Evolutionary conservation across 1,284 basidiomycete species (phyloP), one percentile per base, ranked within the genome.

Genomic region (Prillingera fragicola): DNA sequence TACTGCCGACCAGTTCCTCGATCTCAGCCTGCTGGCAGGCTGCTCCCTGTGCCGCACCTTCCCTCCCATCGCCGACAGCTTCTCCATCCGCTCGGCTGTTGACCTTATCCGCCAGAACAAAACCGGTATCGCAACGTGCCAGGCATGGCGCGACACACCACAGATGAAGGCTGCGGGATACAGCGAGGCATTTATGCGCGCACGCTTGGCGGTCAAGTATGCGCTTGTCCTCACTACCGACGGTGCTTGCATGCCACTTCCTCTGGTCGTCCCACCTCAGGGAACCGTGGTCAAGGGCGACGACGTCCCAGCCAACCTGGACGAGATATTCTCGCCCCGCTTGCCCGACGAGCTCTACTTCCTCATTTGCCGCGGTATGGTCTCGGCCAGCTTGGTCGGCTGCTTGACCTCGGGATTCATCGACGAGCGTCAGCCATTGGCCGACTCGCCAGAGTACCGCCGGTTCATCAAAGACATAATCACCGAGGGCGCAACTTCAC

Each of bases 301-400:
- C 19, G 94, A 97, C 58, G 82, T 98, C 27, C 94, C 94, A 1
- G 70, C 75, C 33, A 94, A 98, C 72, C 75, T 99, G 28, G 87
- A 95, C 65, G 91, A 96, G 41, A 85, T 98, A 54, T 98, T 97
- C 73, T 95, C 91, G 3, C 78, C 87, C 66, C 84, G 90, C 27
- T 77, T 99, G 14, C 94, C 95, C 0, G 94, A 98, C 71, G 92
- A 98, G 67, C 78, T 97, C 46, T 97, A 94, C 74, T 94, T 85
- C 71, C 94, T 96, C 68, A 79, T 98, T 47, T 96, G 91, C 35
- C 82, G 90, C 14, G 94, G 94, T 7, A 78, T 98, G 21, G 72
- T 97, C 45, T 83, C 83, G 10, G 85, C 90, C 0, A 85, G 87
- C 55, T 82, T 90, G 8, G 79, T 98, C 14, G 84, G 90, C 18